Conservation (phyloP, 805 yeast genomes). For the Kodamaea lidongshanica region DNA sequence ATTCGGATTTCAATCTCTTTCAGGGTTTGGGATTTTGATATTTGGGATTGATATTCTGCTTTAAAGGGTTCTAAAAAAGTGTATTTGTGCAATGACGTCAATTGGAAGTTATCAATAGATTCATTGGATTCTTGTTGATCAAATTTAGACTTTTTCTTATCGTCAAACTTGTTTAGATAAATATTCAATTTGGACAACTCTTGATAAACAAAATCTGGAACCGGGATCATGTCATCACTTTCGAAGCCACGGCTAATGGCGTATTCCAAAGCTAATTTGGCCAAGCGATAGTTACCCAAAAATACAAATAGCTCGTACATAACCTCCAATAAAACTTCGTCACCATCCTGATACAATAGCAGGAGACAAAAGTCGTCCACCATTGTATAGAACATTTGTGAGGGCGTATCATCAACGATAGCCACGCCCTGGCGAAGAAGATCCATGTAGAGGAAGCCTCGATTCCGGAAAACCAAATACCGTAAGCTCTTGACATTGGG, state of each 20-base stretch:
- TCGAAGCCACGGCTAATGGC: slow-evolving; percentile 40
- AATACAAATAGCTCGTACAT: slow-evolving; percentile 47
- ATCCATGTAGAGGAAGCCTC: slow-evolving; percentile 65
- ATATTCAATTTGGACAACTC: slow-evolving; percentile 5
- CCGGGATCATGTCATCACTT: slow-evolving; percentile 35
- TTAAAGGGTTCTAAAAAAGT: slow-evolving; percentile 28
- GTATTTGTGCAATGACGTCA: slow-evolving; percentile 12
- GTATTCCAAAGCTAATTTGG: slow-evolving; percentile 56
- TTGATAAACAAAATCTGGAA: slow-evolving; percentile 7
- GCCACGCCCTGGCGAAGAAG: slow-evolving; percentile 16
- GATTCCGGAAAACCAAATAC: slow-evolving; percentile 71
- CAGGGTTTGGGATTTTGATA: slow-evolving; percentile 9
- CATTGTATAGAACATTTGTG: slow-evolving; percentile 35
- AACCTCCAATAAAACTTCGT: slow-evolving; percentile 45
- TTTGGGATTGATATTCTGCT: slow-evolving; percentile 23
- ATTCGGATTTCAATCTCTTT: slow-evolving; percentile 8
- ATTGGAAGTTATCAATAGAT: not conserved
- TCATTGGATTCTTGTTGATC: not conserved
- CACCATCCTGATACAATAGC: slow-evolving; percentile 62
- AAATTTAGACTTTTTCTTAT: not conserved
- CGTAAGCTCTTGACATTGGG: slow-evolving; percentile 71
- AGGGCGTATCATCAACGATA: slow-evolving; percentile 13
- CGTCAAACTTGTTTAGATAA: slow-evolving; percentile 1
- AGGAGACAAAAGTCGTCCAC: slow-evolving; percentile 61
- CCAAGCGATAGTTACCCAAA: slow-evolving; percentile 43